A percentile compares a stretch with the other conserved stretches of the same genome.
Conservation (phyloP, 192 early-diverging fungal species). For the Martensiomyces pterosporus region DNA sequence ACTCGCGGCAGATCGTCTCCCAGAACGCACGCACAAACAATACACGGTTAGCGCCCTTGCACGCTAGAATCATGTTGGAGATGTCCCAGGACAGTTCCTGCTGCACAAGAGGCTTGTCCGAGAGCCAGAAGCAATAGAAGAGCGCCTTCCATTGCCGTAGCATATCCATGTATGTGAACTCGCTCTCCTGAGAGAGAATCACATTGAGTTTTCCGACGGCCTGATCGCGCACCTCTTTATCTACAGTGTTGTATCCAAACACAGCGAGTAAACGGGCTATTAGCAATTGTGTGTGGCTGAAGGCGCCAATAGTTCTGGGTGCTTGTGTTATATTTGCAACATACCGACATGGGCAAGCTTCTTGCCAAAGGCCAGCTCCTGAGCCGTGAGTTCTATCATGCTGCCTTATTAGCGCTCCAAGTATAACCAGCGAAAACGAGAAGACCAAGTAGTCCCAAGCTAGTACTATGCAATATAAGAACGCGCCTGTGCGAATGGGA, state of each 20-base stretch:
- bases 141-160: slow-evolving; percentile 89
- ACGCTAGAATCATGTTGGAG: slow-evolving; percentile 45
- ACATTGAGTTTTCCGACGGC: slow-evolving; percentile 19
- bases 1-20: slow-evolving; percentile 49
- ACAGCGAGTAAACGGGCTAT: too few species aligned
- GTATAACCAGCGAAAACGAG: too few species aligned
- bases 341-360: neutral
- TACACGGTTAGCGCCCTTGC: slow-evolving; percentile 30
- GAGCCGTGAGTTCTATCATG: neutral
- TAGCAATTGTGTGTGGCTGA: too few species aligned
- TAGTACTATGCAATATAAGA: too few species aligned
- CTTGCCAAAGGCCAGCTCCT: neutral
- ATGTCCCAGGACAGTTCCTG: slow-evolving; percentile 80
- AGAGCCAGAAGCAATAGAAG: slow-evolving; percentile 97
- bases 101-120: slow-evolving; percentile 90
- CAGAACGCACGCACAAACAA: slow-evolving; percentile 44
- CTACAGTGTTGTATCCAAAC: too few species aligned
- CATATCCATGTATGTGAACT: slow-evolving; percentile 61
- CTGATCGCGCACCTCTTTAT: slow-evolving; percentile 43
- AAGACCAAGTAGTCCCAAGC: neutral
- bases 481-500: too few species aligned
- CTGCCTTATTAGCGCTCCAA: too few species aligned
- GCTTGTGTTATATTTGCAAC: too few species aligned
- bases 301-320: too few species aligned
- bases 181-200: slow-evolving; percentile 18